Evolutionary conservation across 257 asterid species (phyloP), one percentile per base, ranked within the genome.

Genomic region (Coffea canephora): DNA sequence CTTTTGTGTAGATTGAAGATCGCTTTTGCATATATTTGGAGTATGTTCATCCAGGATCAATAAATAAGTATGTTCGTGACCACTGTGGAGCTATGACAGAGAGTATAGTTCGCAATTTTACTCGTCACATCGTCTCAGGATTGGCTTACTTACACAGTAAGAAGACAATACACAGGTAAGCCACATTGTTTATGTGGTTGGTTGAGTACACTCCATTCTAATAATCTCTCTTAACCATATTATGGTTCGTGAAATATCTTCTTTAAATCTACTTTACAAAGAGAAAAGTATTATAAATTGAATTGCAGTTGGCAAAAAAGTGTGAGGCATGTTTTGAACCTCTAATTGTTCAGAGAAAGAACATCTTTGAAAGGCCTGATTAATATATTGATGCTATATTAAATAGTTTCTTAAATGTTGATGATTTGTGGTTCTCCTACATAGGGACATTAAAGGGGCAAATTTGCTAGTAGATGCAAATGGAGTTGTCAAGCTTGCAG

Each of bases 381-480:
- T 71, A 49, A 25, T 19, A 18, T 73, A 64, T 79, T 27, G 7
- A 34, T 61, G 25, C 10, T 75, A 23, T 75, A 39, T 75, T 61
- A 15, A 19, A 0, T 55, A 16, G 45, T 8, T 75, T 15, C 54
- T 36, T 66, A 45, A 70, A 46, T 82, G 50, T 76, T 76, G 49
- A 48, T 74, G 78, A 49, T 43, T 65, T 70, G 70, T 78, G 79
- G n/a, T 73, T 82, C 39, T 50, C 73, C 80, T 31, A 72, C 82
- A 59, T 83, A 94, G 98, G 91, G 98, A 94, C 87, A 92, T 94
- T 74, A 94, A 94, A 87, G 98, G 98, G 77, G 90, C 98, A 16
- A 94, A 94, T 85, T 89, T 94, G 83, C 98, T 94, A 75, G 97
- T 94, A 67, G 85, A 92, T 86, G 90, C 97, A 73, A 84, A 87